Conservation (phyloP, 2,329 filamentous ascomycete species). For the Aureobasidium uvarum region DNA sequence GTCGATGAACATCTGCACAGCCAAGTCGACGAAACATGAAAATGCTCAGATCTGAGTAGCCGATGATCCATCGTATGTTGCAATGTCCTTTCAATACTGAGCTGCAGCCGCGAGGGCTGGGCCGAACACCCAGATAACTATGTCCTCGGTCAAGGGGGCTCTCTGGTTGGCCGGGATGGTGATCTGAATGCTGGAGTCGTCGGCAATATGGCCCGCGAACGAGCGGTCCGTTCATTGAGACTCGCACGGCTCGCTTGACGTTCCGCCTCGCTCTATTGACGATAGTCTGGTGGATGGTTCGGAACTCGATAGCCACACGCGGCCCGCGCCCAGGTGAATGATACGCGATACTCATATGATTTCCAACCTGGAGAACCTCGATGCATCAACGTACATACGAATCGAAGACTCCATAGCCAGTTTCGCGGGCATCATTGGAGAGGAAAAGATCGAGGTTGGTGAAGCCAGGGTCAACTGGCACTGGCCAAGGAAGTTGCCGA, state of each 20-base stretch:
- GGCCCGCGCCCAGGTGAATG: background rate
- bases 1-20: background rate
- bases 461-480: background rate
- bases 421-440: background rate
- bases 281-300: background rate
- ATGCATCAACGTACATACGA: background rate
- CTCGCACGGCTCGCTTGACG: constrained; percentile 10
- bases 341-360: background rate
- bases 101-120: background rate
- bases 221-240: constrained; percentile 1
- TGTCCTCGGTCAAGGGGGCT: background rate
- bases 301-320: background rate
- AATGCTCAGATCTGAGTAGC: background rate
- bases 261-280: too few relatives aligned
- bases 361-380: background rate
- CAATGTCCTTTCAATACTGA: background rate
- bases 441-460: background rate
- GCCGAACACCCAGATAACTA: background rate
- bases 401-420: background rate
- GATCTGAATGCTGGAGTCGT: background rate
- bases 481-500: constrained; percentile 2
- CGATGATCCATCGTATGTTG: background rate
- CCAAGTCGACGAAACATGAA: background rate
- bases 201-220: background rate
- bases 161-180: background rate